Evolutionary conservation across 306 rosid species (phyloP).

Genomic region (Lithocarpus polystachyus): DNA sequence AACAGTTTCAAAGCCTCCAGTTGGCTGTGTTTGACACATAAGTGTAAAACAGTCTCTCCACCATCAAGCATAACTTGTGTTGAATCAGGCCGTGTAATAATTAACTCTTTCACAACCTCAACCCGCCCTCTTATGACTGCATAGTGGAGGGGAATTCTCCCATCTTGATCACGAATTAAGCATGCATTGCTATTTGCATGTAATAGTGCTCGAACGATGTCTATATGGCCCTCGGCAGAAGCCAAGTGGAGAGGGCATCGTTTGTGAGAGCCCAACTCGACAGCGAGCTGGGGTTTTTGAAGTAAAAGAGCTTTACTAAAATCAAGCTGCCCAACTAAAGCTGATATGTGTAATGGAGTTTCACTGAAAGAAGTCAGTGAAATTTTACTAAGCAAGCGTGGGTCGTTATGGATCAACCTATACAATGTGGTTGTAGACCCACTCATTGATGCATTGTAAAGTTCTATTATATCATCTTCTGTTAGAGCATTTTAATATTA

Average conservation of each 20-base stretch:
- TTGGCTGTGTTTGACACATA: neutral
- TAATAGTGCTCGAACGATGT: conserved; percentile 3
- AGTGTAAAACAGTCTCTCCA: neutral
- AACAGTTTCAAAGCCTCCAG: neutral
- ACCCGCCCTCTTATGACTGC: neutral
- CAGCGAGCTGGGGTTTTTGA: neutral
- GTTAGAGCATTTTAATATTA: too few relatives aligned
- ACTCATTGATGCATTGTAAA: conserved; percentile 9
- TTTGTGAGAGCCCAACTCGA: neutral
- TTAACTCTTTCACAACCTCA: neutral
- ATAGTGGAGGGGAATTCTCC: conserved; percentile 1
- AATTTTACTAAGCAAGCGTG: neutral
- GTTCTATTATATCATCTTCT: neutral
- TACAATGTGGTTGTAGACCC: neutral
- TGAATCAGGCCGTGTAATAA: neutral
- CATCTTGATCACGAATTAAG: neutral
- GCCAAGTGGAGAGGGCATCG: conserved; percentile 14
- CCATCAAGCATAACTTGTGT: neutral
- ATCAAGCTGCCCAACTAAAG: neutral
- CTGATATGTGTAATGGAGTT: conserved; percentile 23
- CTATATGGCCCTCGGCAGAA: conserved; percentile 6
- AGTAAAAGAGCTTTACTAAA: neutral
- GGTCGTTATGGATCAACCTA: neutral
- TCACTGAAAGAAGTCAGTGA: neutral
- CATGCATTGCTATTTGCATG: neutral